Conservation (phyloP, 108 stramenopile genomes). For the Nitzschia palea region DNA sequence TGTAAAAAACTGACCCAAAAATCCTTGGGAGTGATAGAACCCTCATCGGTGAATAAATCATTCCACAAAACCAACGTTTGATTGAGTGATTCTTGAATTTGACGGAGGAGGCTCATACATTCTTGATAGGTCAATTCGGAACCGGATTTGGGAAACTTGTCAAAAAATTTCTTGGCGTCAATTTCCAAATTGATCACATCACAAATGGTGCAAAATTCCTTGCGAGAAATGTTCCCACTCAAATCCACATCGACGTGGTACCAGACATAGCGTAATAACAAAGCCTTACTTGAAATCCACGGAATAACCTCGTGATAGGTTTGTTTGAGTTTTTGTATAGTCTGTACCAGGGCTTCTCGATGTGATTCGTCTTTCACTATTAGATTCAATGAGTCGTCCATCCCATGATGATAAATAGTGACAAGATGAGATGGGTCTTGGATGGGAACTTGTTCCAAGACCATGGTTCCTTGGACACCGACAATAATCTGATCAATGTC, state of each 20-base stretch:
- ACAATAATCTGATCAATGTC: conserved; percentile 57
- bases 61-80: too few relatives aligned
- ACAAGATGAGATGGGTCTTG: conserved; percentile 28
- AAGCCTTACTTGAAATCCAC: conserved; percentile 39
- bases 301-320: conserved; percentile 39
- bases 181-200: conserved; percentile 65
- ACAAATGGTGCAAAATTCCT: conserved; percentile 57
- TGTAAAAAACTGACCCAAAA: conserved; percentile 57
- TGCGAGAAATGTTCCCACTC: conserved; percentile 35
- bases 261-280: conserved; percentile 76
- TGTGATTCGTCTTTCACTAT: conserved; percentile 40
- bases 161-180: conserved; percentile 24
- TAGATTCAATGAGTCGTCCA: conserved; percentile 36
- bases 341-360: conserved; percentile 37
- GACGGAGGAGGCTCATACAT: conserved; percentile 45
- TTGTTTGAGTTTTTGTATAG: conserved; percentile 37
- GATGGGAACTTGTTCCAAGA: conserved; percentile 49
- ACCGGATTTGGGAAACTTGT: neutral
- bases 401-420: conserved; percentile 59
- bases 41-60: conserved; percentile 44
- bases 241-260: conserved; percentile 68
- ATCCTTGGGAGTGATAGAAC: conserved; percentile 40
- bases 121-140: conserved; percentile 45
- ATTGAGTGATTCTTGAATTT: conserved; percentile 21
- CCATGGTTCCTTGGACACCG: conserved; percentile 59